Evolutionary conservation across 306 rosid species (phyloP).

Genomic region (Quercus alba): DNA sequence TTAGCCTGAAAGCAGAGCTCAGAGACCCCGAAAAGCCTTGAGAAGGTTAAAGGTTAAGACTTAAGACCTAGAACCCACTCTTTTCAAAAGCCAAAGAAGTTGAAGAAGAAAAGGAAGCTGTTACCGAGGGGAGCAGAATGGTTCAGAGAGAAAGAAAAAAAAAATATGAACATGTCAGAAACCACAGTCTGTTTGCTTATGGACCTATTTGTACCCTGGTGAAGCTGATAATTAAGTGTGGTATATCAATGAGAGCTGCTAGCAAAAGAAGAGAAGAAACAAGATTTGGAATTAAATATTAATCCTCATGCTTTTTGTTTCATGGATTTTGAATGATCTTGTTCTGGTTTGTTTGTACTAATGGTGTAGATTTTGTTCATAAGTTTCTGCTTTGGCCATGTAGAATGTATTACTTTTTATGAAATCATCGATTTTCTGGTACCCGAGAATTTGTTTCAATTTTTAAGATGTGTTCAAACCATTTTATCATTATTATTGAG

Average conservation of each 20-base stretch:
- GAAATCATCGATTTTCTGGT: background rate
- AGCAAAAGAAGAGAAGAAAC: background rate
- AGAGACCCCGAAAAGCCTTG: constrained; percentile 28
- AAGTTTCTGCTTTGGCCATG: background rate
- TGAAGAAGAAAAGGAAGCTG: constrained; percentile 14
- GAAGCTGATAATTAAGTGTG: background rate
- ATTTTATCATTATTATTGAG: too few species aligned
- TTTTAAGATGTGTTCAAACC: background rate
- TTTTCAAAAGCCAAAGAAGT: constrained; percentile 32
- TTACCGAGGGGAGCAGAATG: constrained; percentile 1
- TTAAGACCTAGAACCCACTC: constrained; percentile 27
- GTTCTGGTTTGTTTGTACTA: background rate
- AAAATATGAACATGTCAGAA: constrained; percentile 39
- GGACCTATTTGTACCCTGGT: constrained; percentile 85
- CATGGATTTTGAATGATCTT: background rate
- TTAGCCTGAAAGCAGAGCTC: constrained; percentile 13
- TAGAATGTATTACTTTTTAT: background rate
- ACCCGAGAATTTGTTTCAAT: background rate
- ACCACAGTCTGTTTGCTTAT: constrained; percentile 65
- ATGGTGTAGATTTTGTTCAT: background rate
- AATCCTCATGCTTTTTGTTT: background rate
- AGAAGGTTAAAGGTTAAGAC: constrained; percentile 27
- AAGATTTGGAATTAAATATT: background rate
- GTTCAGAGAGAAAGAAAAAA: background rate
- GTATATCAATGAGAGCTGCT: background rate